phyloP scores from a whole-genome alignment of 106 monocot species.

The Vanilla planifolia region DNA sequence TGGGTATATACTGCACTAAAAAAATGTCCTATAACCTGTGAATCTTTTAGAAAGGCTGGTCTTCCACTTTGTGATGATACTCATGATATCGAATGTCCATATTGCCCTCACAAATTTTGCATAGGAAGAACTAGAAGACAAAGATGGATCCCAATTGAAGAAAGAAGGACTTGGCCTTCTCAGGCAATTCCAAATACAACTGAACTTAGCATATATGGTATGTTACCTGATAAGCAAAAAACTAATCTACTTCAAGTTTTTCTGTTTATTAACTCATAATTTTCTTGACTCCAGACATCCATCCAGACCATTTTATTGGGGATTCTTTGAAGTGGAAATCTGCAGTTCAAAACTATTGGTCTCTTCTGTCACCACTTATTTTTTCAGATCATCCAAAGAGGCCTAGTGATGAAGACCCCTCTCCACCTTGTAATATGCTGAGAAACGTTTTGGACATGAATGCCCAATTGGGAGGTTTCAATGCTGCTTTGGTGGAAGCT shows the following conservation, averaged over 20 bases:
- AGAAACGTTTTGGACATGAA: conserved; percentile 96
- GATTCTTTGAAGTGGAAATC: conserved; percentile 60
- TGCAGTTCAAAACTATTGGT: conserved; percentile 70
- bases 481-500: conserved; percentile 75
- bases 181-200: conserved; percentile 42
- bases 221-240: neutral
- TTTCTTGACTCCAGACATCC: conserved; percentile 35
- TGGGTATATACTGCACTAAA: neutral
- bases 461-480: conserved; percentile 77
- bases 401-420: conserved; percentile 93
- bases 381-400: conserved; percentile 98
- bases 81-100: conserved; percentile 75
- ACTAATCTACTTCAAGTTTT: neutral
- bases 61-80: conserved; percentile 54
- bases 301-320: conserved; percentile 52
- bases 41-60: conserved; percentile 53
- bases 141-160: conserved; percentile 86
- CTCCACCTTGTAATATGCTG: conserved; percentile 91
- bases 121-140: conserved; percentile 66
- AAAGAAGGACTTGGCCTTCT: conserved; percentile 58
- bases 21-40: neutral
- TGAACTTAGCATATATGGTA: conserved; percentile 78
- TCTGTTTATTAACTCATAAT: neutral
- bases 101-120: conserved; percentile 71
- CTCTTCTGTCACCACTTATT: conserved; percentile 84